A percentile compares a stretch with the other conserved stretches of the same genome.
Evolutionary conservation across 768 basidiomycete species (phyloP).

Genomic region (Lentinula sp.): DNA sequence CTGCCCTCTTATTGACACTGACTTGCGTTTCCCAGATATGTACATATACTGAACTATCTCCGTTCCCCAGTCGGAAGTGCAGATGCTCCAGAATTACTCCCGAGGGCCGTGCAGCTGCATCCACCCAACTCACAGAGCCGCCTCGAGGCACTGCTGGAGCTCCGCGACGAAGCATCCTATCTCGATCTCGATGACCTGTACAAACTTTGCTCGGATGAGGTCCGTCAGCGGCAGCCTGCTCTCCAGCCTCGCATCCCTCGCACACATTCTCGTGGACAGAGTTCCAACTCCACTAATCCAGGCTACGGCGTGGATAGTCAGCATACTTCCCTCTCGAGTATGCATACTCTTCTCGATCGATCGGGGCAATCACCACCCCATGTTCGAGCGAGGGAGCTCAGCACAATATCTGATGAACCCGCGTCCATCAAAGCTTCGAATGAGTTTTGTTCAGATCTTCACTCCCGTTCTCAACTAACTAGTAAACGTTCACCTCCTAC

Average conservation of each 20-base stretch:
- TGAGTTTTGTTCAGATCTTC: neutral
- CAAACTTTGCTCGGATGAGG: conserved; percentile 62
- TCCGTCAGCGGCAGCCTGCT: conserved; percentile 39
- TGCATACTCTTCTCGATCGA: conserved; percentile 54
- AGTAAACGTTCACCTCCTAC: conserved; percentile 29
- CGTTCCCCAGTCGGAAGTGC: conserved; percentile 45
- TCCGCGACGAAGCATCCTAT: conserved; percentile 74
- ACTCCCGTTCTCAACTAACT: conserved; percentile 8
- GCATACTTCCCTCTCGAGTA: conserved; percentile 51
- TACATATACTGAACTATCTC: conserved; percentile 66
- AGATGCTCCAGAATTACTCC: conserved; percentile 48
- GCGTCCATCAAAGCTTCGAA: neutral
- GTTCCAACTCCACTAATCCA: conserved; percentile 18
- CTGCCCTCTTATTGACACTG: conserved; percentile 1
- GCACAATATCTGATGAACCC: conserved; percentile 12
- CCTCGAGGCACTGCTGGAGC: conserved; percentile 64
- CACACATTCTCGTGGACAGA: conserved; percentile 29
- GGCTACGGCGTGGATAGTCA: conserved; percentile 37
- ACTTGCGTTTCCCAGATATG: conserved; percentile 41
- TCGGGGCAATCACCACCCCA: neutral
- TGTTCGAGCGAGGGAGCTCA: conserved; percentile 26
- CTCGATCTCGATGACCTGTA: conserved; percentile 64
- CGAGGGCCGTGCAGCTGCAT: conserved; percentile 50
- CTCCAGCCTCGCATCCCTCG: neutral
- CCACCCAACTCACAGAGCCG: conserved; percentile 34